Conservation (phyloP, 2,329 filamentous ascomycete species). For the Fusarium acutatum region DNA sequence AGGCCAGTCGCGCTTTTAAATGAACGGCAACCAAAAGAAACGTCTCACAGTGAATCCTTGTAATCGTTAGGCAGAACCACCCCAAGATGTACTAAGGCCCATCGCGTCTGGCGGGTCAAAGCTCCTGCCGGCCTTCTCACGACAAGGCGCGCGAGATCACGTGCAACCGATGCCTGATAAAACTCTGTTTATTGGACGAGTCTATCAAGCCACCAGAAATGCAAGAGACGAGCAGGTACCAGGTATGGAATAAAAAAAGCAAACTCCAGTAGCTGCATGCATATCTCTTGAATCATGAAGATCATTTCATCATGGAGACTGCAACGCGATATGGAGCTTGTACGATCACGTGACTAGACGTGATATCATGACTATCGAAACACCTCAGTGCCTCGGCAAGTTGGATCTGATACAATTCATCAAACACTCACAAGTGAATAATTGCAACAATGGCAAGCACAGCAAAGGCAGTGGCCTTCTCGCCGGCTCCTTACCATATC, state of each 20-base stretch:
- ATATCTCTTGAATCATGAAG: not conserved
- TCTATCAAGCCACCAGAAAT: not conserved
- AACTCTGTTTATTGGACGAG: not conserved
- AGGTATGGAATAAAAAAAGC: not conserved
- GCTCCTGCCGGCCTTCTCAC: not conserved
- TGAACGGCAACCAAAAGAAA: slow-evolving; percentile 3
- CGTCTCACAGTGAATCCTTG: slow-evolving; percentile 35
- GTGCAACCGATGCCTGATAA: not conserved
- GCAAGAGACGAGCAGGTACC: not conserved
- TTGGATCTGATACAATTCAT: slow-evolving; percentile 7
- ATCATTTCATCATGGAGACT: not conserved
- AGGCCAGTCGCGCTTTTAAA: slow-evolving; percentile 17
- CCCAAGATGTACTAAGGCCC: not conserved
- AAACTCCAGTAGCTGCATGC: not conserved
- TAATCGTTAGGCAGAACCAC: slow-evolving; percentile 38
- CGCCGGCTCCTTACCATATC: slow-evolving; percentile 78
- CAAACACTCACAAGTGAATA: not conserved
- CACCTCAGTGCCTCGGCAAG: slow-evolving; percentile 13
- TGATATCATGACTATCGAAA: slow-evolving; percentile 36
- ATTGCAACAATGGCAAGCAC: slow-evolving; percentile 55
- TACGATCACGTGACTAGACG: slow-evolving; percentile 44
- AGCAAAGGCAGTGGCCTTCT: slow-evolving; percentile 63
- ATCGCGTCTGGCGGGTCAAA: not conserved
- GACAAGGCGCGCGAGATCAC: not conserved
- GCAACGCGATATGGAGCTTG: not conserved